Evolutionary conservation across 192 early-diverging fungal genomes (phyloP).

Genomic region (Coemansia sp.): DNA sequence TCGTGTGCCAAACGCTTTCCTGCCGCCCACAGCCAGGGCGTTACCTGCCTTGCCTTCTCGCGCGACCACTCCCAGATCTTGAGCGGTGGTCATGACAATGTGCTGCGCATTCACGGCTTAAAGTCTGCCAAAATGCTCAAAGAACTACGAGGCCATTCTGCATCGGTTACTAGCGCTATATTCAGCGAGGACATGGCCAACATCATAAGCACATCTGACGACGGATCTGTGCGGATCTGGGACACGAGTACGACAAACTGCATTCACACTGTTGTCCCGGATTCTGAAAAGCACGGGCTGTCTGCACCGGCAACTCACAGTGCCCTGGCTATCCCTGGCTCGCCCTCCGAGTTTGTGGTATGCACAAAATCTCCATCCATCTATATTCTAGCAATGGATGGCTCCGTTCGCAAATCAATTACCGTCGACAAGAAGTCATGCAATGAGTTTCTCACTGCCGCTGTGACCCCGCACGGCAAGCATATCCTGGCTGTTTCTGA

Average conservation of each 20-base stretch:
- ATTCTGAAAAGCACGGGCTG: constrained; percentile 55
- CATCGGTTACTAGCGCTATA: constrained; percentile 78
- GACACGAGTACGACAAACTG: constrained; percentile 72
- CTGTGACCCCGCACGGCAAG: constrained; percentile 76
- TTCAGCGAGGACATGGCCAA: constrained; percentile 71
- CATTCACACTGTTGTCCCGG: constrained; percentile 60
- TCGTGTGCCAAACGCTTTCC: constrained; percentile 68
- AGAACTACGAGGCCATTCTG: constrained; percentile 89
- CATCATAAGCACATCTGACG: constrained; percentile 79
- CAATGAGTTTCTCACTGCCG: constrained; percentile 60
- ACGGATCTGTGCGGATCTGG: constrained; percentile 88
- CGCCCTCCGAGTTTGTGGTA: constrained; percentile 67
- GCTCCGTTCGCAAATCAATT: constrained; percentile 57
- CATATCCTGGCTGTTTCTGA: constrained; percentile 79
- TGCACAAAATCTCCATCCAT: constrained; percentile 76
- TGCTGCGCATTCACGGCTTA: constrained; percentile 81
- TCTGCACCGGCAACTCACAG: constrained; percentile 41
- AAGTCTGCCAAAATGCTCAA: constrained; percentile 91
- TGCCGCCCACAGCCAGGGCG: constrained; percentile 81
- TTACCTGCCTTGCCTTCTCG: constrained; percentile 78
- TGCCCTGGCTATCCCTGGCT: constrained; percentile 68
- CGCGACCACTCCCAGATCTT: constrained; percentile 79
- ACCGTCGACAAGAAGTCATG: constrained; percentile 46
- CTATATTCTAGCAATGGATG: constrained; percentile 68
- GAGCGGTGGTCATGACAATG: constrained; percentile 77